These are phyloP conservation scores for Melanomma pulvis-pyrius DNA, from an alignment of 495 filamentous ascomycete genomes.

Conservation along the genomic window DNA sequence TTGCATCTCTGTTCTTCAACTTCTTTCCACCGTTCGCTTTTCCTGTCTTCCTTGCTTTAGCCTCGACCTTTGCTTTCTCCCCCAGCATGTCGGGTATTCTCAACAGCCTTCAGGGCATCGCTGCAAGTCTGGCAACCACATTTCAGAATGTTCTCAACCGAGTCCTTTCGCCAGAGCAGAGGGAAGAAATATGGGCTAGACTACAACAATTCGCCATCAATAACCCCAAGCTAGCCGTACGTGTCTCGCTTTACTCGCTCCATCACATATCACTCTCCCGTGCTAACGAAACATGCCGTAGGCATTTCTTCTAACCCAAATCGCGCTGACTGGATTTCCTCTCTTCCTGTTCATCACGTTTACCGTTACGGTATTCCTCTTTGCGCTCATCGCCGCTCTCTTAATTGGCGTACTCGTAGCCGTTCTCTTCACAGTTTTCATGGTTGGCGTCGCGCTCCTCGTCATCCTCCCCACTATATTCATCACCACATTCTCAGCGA, in stretches of 20 bases:
- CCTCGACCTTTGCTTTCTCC: not conserved
- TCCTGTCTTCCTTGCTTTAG: not conserved
- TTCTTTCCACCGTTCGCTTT: not conserved
- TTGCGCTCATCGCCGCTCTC: conserved; percentile 58
- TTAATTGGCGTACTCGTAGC: conserved; percentile 52
- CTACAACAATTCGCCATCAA: conserved; percentile 42
- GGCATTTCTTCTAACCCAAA: conserved; percentile 60
- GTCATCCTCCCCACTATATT: conserved; percentile 66
- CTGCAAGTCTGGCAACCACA: conserved; percentile 19
- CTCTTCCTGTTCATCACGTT: conserved; percentile 65
- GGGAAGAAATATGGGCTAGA: conserved; percentile 39
- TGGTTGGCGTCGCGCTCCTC: conserved; percentile 63
- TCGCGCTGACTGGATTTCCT: conserved; percentile 60
- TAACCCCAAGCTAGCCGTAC: conserved; percentile 49
- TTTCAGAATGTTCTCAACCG: conserved; percentile 38
- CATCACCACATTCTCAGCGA: conserved; percentile 57
- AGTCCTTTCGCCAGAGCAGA: conserved; percentile 45
- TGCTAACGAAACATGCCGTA: conserved; percentile 15
- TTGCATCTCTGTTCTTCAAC: not conserved
- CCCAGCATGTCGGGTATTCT: conserved; percentile 35
- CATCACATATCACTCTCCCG: not conserved
- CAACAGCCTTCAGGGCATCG: conserved; percentile 30
- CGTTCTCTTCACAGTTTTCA: conserved; percentile 62
- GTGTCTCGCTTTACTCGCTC: conserved; percentile 10
- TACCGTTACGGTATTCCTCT: conserved; percentile 55